These are phyloP conservation scores for Daphne laureola DNA, from an alignment of 441 rosid species.

Conservation along the genomic window DNA sequence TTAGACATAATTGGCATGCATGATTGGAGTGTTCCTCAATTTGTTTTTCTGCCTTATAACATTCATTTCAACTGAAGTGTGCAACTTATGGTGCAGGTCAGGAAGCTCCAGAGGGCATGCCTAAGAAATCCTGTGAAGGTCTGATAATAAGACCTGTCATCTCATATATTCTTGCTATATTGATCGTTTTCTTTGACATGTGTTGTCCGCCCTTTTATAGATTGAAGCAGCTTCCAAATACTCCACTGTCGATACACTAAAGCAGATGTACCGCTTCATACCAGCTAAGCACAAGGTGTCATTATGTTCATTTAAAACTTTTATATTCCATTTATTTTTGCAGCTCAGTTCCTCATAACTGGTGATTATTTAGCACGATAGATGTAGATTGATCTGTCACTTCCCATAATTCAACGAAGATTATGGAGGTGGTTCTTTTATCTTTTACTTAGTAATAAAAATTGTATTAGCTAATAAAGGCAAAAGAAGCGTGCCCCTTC, in stretches of 20 bases:
- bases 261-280: slow-evolving; percentile 69
- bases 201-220: slow-evolving; percentile 28
- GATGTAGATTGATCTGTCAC: too few species aligned
- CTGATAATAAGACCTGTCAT: slow-evolving; percentile 6
- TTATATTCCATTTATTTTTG: slow-evolving; percentile 15
- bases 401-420: too few species aligned
- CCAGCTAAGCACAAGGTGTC: slow-evolving; percentile 82
- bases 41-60: too few species aligned
- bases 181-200: slow-evolving; percentile 9
- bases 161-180: slow-evolving; percentile 4
- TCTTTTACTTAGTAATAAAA: too few species aligned
- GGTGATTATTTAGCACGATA: neutral
- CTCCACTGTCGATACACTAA: slow-evolving; percentile 86
- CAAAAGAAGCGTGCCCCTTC: neutral
- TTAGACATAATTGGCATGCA: too few species aligned
- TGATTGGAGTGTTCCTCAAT: too few species aligned
- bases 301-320: too few species aligned
- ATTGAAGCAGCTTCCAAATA: slow-evolving; percentile 90
- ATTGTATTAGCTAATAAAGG: too few species aligned
- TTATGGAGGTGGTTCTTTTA: too few species aligned
- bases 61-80: too few species aligned
- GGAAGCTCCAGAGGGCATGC: slow-evolving; percentile 92
- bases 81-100: slow-evolving; percentile 43
- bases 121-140: slow-evolving; percentile 93
- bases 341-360: neutral